Evolutionary conservation across 1,284 basidiomycete genomes (phyloP).

Genomic region (Puccinia hordei): DNA sequence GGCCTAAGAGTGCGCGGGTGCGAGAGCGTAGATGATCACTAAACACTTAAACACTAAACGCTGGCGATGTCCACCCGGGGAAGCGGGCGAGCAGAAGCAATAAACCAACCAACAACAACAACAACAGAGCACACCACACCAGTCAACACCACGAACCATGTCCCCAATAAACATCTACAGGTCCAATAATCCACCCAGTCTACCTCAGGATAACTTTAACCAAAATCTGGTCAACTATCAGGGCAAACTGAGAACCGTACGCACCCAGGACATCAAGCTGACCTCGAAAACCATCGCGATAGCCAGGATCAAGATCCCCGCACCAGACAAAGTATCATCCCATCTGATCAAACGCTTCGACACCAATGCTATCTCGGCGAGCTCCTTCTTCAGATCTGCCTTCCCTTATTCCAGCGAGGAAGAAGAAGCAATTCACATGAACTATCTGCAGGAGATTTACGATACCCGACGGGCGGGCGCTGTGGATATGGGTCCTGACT

Average conservation of each 20-base stretch:
- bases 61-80: too few species aligned
- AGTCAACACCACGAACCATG: not conserved
- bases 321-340: slow-evolving; percentile 61
- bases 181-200: not conserved
- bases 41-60: too few species aligned
- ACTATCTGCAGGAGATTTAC: slow-evolving; percentile 60
- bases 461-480: slow-evolving; percentile 39
- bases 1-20: too few species aligned
- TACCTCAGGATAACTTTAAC: slow-evolving; percentile 20
- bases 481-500: slow-evolving; percentile 5
- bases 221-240: slow-evolving; percentile 17
- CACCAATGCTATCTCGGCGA: slow-evolving; percentile 89
- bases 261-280: slow-evolving; percentile 36
- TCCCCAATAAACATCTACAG: not conserved
- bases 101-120: slow-evolving; percentile 4
- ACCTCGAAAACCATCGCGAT: slow-evolving; percentile 67
- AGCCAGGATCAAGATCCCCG: slow-evolving; percentile 89
- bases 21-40: too few species aligned
- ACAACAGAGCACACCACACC: not conserved
- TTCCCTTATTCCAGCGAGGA: slow-evolving; percentile 81
- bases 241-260: slow-evolving; percentile 23
- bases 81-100: too few species aligned
- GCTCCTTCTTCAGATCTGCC: slow-evolving; percentile 96
- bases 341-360: slow-evolving; percentile 86
- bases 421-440: slow-evolving; percentile 78